Evolutionary conservation across 768 basidiomycete species (phyloP), one percentile per base, ranked within the genome.

Genomic region (Gyrodon lividus): DNA sequence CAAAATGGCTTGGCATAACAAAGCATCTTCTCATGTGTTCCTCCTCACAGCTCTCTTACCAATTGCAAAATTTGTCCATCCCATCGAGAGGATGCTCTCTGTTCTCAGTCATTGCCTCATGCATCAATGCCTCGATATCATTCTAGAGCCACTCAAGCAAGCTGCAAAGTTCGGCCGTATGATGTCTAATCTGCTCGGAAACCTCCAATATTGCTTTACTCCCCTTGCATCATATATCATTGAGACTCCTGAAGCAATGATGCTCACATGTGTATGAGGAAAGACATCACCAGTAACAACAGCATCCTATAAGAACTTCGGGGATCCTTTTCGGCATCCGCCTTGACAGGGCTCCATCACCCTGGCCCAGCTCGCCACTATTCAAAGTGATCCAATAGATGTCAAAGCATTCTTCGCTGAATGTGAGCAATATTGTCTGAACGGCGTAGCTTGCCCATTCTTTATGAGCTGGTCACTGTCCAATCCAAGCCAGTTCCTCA

Each of bases 401-500:
- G 19, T 54, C 6, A 31, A 44, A 37, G 39, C 20, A 9, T 53
- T 31, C 46, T 54, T 54, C 20, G 6, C 16, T 19, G 33, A 34
- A 37, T 19, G 13, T 5, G 8, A 42, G 3, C 40, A 4, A 14
- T 47, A 39, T n/a, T 4, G 24, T 6, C 51, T 59, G 17, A 59
- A 42, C 30, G 58, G 56, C 14, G 52, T 59, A 4, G 17, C 10
- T 17, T 13, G n/a, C 5, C 74, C 68, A n/a, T 74, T 76, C 48
- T 75, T 70, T 71, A 43, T 60, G 6, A 63, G 74, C 50, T 74
- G 64, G 65, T 43, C 64, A 12, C 50, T 70, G 6, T 62, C 70
- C 12, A 59, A 71, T 48, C 71, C 71, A 26, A 60, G 62, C 13
- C 50, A 24, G 2, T 72, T 74, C 49, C 59, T 75, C 13, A 70